Percentiles rank a stretch among this genome's conserved stretches.
Conservation (phyloP, 352 stramenopile genomes). For the Phytophthora brassicae region DNA sequence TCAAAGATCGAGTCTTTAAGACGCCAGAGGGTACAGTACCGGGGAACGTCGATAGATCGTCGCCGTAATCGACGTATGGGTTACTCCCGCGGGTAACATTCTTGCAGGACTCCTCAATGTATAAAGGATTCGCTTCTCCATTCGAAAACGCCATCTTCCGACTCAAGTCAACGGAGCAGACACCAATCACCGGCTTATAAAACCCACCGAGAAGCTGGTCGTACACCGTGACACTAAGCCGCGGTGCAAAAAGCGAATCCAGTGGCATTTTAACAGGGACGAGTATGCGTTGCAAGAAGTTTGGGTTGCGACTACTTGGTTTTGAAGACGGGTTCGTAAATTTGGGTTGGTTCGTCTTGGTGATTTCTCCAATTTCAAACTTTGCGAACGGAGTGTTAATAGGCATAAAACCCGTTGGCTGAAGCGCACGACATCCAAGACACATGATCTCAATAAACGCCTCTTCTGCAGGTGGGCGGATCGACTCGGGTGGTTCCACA, state of each 20-base stretch:
- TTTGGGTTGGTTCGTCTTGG: slow-evolving; percentile 56
- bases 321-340: slow-evolving; percentile 79
- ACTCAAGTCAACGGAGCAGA: slow-evolving; percentile 71
- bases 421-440: slow-evolving; percentile 73
- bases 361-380: slow-evolving; percentile 80
- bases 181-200: slow-evolving; percentile 78
- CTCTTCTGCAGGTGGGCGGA: slow-evolving; percentile 59
- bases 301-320: slow-evolving; percentile 79
- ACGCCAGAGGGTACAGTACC: slow-evolving; percentile 38
- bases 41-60: slow-evolving; percentile 65
- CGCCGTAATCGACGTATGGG: slow-evolving; percentile 61
- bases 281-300: slow-evolving; percentile 88
- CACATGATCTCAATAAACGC: slow-evolving; percentile 82
- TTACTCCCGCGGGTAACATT: slow-evolving; percentile 38
- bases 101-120: slow-evolving; percentile 43
- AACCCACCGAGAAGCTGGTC: slow-evolving; percentile 86
- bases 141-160: slow-evolving; percentile 77
- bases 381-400: slow-evolving; percentile 86
- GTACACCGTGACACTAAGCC: slow-evolving; percentile 84
- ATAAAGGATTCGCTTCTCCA: slow-evolving; percentile 59
- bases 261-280: slow-evolving; percentile 83
- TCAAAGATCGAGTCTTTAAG: slow-evolving; percentile 14
- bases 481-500: slow-evolving; percentile 61
- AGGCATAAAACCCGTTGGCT: slow-evolving; percentile 79
- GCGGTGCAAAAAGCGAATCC: slow-evolving; percentile 82